phyloP scores from a whole-genome alignment of 768 basidiomycete species.

The Amanita rubescens region DNA sequence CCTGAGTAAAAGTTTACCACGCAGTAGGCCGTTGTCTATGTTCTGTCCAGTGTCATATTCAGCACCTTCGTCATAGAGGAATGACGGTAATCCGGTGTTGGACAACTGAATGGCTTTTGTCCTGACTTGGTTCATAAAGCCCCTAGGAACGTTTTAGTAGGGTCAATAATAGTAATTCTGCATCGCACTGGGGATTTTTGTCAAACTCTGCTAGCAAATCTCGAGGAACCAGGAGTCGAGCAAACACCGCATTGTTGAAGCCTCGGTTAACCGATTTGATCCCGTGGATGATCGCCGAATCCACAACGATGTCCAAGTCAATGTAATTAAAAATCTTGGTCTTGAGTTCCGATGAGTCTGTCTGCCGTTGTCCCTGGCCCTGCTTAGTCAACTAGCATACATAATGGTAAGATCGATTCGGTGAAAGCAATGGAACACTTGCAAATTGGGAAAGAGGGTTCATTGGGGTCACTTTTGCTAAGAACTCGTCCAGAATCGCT shows the following conservation, averaged over 20 bases:
- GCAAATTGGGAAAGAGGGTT: neutral
- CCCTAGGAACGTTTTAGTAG: no score
- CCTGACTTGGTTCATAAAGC: neutral
- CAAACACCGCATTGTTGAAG: neutral
- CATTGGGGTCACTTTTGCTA: neutral
- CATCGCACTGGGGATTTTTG: no score
- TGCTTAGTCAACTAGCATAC: neutral
- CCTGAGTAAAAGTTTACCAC: neutral
- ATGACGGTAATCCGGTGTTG: neutral
- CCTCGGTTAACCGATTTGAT: neutral
- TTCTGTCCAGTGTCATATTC: neutral
- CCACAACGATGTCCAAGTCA: neutral
- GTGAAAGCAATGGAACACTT: neutral
- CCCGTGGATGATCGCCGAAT: neutral
- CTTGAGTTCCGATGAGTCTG: neutral
- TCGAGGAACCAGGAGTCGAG: neutral
- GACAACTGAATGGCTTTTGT: neutral
- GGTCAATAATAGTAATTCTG: neutral
- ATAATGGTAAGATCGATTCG: neutral
- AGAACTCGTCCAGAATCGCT: neutral
- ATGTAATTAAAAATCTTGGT: neutral
- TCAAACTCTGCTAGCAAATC: no score
- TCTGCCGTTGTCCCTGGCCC: neutral
- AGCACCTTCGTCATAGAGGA: neutral
- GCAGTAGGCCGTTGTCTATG: neutral